phyloP scores from a whole-genome alignment of 148 eudicot species.

The Cornus kousa region DNA sequence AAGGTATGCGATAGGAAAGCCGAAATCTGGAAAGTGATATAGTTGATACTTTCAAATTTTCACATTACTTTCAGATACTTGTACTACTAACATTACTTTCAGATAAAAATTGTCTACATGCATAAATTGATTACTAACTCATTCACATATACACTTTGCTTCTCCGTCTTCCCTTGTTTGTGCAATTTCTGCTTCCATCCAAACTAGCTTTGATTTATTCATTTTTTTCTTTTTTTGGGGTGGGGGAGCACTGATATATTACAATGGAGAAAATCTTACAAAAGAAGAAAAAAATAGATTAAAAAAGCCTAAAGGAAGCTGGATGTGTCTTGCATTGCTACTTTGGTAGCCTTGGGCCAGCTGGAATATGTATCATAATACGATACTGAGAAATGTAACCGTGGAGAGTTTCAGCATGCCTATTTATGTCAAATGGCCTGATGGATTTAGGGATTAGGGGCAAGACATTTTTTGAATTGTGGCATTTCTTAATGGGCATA shows the following conservation, averaged over 20 bases:
- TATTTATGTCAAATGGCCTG: too few relatives aligned
- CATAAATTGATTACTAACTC: not conserved
- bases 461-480: too few relatives aligned
- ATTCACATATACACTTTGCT: not conserved
- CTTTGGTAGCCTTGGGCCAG: not conserved
- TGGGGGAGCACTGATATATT: too few relatives aligned
- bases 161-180: not conserved
- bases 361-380: not conserved
- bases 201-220: not conserved
- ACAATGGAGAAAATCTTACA: too few relatives aligned
- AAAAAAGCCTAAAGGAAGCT: too few relatives aligned
- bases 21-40: not conserved
- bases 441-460: too few relatives aligned
- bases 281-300: too few relatives aligned
- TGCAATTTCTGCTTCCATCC: not conserved
- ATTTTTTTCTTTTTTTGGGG: not conserved
- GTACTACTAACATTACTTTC: not conserved
- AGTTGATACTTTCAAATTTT: not conserved
- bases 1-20: not conserved
- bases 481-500: too few relatives aligned
- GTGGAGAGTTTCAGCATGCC: too few relatives aligned
- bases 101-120: not conserved
- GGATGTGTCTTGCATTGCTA: not conserved
- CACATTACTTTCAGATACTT: too few relatives aligned
- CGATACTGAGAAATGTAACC: too few relatives aligned